A percentile compares a stretch with the other conserved stretches of the same genome.
phyloP scores from a whole-genome alignment of 1,139 yeast genomes.

The Geotrichum citri-aurantii region DNA sequence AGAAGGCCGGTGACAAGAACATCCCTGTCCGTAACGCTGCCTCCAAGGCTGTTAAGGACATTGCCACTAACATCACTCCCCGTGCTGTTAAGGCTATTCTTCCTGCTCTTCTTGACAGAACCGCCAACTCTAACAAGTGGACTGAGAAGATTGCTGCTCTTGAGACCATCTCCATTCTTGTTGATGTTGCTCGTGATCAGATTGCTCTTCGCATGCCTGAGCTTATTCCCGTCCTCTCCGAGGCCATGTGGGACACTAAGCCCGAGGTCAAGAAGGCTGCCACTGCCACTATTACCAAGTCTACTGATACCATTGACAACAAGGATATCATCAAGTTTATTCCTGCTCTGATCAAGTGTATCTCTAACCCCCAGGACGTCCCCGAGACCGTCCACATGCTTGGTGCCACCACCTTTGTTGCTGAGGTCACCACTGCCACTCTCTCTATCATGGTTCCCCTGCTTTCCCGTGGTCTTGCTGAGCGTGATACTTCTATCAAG shows the following conservation, averaged over 20 bases:
- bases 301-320: conserved; percentile 97
- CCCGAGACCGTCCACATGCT: conserved; percentile 98
- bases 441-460: conserved; percentile 98
- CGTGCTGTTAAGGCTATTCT: conserved; percentile 85
- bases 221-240: conserved; percentile 95
- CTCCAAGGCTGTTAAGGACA: conserved; percentile 63
- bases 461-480: conserved; percentile 98
- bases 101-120: conserved; percentile 69
- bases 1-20: conserved; percentile 87
- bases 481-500: conserved; percentile 98
- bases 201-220: conserved; percentile 99
- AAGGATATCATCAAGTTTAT: conserved; percentile 98
- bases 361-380: conserved; percentile 92
- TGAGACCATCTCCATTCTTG: conserved; percentile 77
- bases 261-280: conserved; percentile 96
- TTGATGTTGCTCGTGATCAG: conserved; percentile 92
- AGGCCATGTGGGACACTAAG: conserved; percentile 99
- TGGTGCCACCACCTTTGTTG: conserved; percentile 99
- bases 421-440: conserved; percentile 99
- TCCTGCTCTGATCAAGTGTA: conserved; percentile 95
- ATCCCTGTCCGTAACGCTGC: conserved; percentile 68
- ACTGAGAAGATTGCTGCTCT: conserved; percentile 93
- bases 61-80: conserved; percentile 83
- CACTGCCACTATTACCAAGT: conserved; percentile 88
- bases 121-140: conserved; percentile 85